Percentiles rank a stretch among this genome's conserved stretches.
phyloP scores from a whole-genome alignment of 352 stramenopile species.

The Phytophthora citrophthora region DNA sequence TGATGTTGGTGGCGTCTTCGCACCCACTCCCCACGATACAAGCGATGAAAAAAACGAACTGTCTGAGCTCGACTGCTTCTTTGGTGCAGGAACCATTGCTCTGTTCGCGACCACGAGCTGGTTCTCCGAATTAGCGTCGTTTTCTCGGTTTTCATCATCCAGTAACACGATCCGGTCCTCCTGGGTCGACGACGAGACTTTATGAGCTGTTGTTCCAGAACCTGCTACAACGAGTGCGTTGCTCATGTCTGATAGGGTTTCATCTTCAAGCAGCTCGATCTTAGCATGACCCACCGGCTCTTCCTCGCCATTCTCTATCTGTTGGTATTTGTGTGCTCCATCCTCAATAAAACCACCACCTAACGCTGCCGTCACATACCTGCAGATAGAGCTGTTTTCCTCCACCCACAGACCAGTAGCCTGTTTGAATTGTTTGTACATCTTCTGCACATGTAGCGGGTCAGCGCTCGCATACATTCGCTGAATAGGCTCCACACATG shows the following conservation, averaged over 20 bases:
- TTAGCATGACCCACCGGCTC: constrained; percentile 38
- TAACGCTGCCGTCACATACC: constrained; percentile 73
- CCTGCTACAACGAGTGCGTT: constrained; percentile 45
- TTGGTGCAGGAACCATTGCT: constrained; percentile 27
- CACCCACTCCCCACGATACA: constrained; percentile 69
- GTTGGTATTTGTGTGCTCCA: constrained; percentile 40
- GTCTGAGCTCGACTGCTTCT: constrained; percentile 42
- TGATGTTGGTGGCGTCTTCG: constrained; percentile 49
- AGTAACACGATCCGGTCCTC: constrained; percentile 43
- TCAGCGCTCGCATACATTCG: constrained; percentile 88
- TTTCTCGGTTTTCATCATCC: constrained; percentile 45
- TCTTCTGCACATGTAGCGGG: constrained; percentile 81
- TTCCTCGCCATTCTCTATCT: constrained; percentile 42
- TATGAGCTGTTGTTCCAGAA: constrained; percentile 13
- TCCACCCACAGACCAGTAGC: constrained; percentile 86
- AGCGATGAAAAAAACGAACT: constrained; percentile 51
- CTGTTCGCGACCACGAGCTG: constrained; percentile 52
- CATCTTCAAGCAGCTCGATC: constrained; percentile 53
- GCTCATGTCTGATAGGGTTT: constrained; percentile 29
- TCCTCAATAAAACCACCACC: constrained; percentile 72
- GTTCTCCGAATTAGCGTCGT: constrained; percentile 42
- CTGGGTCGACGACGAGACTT: constrained; percentile 16
- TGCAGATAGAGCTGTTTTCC: constrained; percentile 85
- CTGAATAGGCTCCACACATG: constrained; percentile 85
- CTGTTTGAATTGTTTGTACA: constrained; percentile 89